Base-by-base conservation (phyloP, 75 land plant species). In the Pseudotsuga menziesii region DNA sequence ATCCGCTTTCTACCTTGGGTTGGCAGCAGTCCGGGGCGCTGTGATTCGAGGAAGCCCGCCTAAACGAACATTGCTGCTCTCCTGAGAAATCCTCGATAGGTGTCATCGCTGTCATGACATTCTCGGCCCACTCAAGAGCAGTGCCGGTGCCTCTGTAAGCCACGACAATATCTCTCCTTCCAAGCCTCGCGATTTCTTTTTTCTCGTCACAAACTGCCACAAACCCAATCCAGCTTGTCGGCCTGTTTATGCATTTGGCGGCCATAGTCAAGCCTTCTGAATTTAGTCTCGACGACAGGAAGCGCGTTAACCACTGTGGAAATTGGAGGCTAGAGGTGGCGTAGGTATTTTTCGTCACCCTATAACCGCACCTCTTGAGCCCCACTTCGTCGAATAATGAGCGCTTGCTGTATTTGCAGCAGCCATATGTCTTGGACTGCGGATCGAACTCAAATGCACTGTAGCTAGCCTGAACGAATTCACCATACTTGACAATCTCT, bases 181-280 rank as follows among this genome's bases (percentile, higher is more conserved):
- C 95, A 8, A 92, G 76, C 71, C 91, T 61, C 13, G 72, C 55
- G 17, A 92, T 83, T 80, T 88, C 88, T 36, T 62, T 60, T 44
- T 71, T 60, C 35, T 86, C 88, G 16, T 80, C 72, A 69, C 85
- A 88, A 4, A 90, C 92, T 4, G 90, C 92, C 12, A 92, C 92
- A 72, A 80, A 92, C 1, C 95, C 95, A 48, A 90, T 85, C 93
- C 92, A 92, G 86, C 86, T 90, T 23, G 90, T 82, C 69, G 58
- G 74, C n/a, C 71, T 61, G 19, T 75, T 6, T 11, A 72, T 14
- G 75, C 84, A 75, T 11, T 57, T 27, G 11, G 83, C 61, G 3
- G 26, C 78, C 29, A 52, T 32, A 32, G 58, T 73, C 2, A 74
- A 83, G 13, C 75, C 61, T 20, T 19, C 61, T 4, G 5, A 60